Evolutionary conservation across 1,284 basidiomycete genomes (phyloP), one percentile per base, ranked within the genome.

Genomic region (Mycosarcoma maydis): DNA sequence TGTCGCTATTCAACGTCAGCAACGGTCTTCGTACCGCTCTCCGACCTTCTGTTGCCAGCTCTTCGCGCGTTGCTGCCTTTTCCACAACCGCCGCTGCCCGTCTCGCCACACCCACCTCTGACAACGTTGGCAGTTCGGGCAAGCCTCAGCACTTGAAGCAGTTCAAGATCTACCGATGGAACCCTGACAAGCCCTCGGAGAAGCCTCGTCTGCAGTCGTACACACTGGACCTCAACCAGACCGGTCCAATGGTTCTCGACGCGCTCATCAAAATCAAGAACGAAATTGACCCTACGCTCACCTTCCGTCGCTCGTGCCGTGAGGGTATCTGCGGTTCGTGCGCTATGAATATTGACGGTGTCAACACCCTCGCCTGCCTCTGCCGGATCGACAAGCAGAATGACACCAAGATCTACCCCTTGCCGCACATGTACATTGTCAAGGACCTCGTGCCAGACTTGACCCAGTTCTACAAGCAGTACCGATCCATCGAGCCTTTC

Each of bases 351-450:
- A 92, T 98, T 81, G 90, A 98, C 83, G 95, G 95, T 64, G 78
- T 82, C 57, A 98, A 98, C 87, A 98, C 95, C 3, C 89, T 98
- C 57, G 95, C 95, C 20, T 98, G 96, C 84, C 86, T 98, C 48
- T 98, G 94, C 86, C 87, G 94, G 57, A 98, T 98, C 78, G 91
- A 95, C 87, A 92, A 77, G 87, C 88, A 72, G 76, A 85, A 39
- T 80, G 59, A 62, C 29, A 88, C 92, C 75, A 98, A 98, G 87
- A 90, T 98, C 78, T 98, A 98, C 84, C 95, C 95, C 37, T 87
- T 98, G n/a, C 95, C 95, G 17, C 94, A 98, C 85, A 93, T 97
- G 94, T 97, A 97, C 85, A 88, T 98, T 80, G 94, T 98, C 84
- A 98, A 98, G 87, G 95, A 98, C 85, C 89, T 98, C 76, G 92